Percentiles rank a stretch among this genome's conserved stretches.
phyloP scores from a whole-genome alignment of 2,329 filamentous ascomycete species.

The Cercospora zeae-maydis region DNA sequence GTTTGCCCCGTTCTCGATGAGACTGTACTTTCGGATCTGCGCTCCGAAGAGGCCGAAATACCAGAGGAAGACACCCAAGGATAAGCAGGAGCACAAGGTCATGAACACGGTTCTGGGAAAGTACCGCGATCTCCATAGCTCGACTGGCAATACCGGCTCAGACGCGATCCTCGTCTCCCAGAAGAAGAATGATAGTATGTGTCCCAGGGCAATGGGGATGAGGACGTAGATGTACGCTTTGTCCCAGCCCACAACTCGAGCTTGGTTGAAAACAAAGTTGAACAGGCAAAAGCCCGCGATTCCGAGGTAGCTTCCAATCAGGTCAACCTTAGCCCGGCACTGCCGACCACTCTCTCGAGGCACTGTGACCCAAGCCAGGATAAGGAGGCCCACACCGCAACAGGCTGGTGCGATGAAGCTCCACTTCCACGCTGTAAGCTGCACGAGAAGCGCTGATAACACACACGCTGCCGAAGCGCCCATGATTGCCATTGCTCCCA shows the following conservation, averaged over 20 bases:
- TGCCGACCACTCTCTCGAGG: background rate
- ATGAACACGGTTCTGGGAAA: background rate
- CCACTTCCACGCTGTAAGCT: conserved; percentile 13
- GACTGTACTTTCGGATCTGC: conserved; percentile 1
- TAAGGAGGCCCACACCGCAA: background rate
- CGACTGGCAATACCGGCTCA: conserved; percentile 5
- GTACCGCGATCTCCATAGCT: background rate
- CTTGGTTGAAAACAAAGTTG: conserved; percentile 15
- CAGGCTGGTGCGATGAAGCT: conserved; percentile 8
- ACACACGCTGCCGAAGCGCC: conserved; percentile 2
- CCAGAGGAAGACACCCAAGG: conserved; percentile 12
- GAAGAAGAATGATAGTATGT: conserved; percentile 9
- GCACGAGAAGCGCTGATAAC: conserved; percentile 7
- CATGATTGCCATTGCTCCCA: background rate
- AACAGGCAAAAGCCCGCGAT: conserved; percentile 10
- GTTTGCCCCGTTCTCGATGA: conserved; percentile 5
- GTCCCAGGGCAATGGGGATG: conserved; percentile 2
- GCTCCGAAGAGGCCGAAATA: conserved; percentile 5
- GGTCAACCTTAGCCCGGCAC: background rate
- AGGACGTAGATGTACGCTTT: conserved; percentile 10
- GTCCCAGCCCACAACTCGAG: conserved; percentile 14
- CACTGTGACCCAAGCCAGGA: background rate
- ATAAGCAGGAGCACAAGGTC: conserved; percentile 7
- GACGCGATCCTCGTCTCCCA: conserved; percentile 14
- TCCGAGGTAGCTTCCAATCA: conserved; percentile 8